phyloP scores from a whole-genome alignment of 148 eudicot species.

The Rhododendron griersonianum region DNA sequence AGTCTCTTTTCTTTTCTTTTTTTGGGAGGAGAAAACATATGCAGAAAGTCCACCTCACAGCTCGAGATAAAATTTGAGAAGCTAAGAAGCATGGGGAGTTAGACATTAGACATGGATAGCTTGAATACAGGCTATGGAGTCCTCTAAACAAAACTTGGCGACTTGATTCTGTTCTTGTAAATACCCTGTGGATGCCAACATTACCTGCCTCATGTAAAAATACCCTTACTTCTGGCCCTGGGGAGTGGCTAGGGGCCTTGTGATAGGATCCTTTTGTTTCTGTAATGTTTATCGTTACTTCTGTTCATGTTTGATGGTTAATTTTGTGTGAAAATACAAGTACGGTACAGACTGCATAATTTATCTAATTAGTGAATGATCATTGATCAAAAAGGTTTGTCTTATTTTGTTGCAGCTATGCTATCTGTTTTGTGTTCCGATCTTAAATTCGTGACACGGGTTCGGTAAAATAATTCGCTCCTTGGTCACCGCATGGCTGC shows the following conservation, averaged over 20 bases:
- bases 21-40: too few relatives aligned
- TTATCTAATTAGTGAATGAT: not conserved
- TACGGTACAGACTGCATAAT: not conserved
- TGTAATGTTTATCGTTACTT: too few relatives aligned
- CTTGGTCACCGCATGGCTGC: not conserved
- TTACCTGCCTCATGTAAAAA: constrained; percentile 22
- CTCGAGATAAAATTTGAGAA: too few relatives aligned
- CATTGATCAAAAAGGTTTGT: not conserved
- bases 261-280: constrained; percentile 9
- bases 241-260: too few relatives aligned
- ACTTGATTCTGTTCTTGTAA: too few relatives aligned
- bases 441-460: not conserved
- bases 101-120: too few relatives aligned
- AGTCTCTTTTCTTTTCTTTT: too few relatives aligned
- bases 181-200: not conserved
- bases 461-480: not conserved
- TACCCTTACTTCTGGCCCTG: constrained; percentile 16
- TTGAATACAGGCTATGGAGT: not conserved
- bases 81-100: not conserved
- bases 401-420: not conserved
- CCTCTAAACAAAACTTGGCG: too few relatives aligned
- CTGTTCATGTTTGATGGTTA: not conserved
- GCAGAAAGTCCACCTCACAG: too few relatives aligned
- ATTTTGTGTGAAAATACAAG: not conserved
- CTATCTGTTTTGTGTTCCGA: not conserved